phyloP scores from a whole-genome alignment of 2,329 filamentous ascomycete genomes.

The Cyclaneusma minus region DNA sequence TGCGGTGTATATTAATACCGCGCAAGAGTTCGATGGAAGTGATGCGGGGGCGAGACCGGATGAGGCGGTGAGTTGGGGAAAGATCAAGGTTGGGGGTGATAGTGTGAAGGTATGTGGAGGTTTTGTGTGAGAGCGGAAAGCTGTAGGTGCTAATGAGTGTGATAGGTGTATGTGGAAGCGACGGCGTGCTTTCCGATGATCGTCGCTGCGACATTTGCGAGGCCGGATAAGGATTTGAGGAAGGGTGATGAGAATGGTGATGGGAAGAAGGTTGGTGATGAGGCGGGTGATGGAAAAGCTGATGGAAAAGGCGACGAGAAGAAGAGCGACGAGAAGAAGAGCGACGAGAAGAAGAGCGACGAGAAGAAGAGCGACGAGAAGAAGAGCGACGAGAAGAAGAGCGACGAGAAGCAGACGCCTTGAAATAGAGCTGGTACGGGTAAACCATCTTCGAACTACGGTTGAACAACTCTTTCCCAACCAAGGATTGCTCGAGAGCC shows the following conservation, averaged over 20 bases:
- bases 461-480: too few relatives aligned
- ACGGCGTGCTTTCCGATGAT: slow-evolving; percentile 52
- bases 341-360: too few relatives aligned
- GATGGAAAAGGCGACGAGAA: slow-evolving; percentile 76
- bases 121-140: background rate
- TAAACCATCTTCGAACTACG: too few relatives aligned
- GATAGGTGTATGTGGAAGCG: slow-evolving; percentile 46
- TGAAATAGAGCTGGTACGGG: too few relatives aligned
- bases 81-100: slow-evolving; percentile 81
- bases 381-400: too few relatives aligned
- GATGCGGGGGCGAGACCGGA: slow-evolving; percentile 91
- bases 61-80: slow-evolving; percentile 96
- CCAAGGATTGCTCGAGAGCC: too few relatives aligned
- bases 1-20: slow-evolving; percentile 95
- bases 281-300: slow-evolving; percentile 67
- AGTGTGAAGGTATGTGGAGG: slow-evolving; percentile 60
- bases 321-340: too few relatives aligned
- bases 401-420: too few relatives aligned
- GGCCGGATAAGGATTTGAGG: too few relatives aligned
- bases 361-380: too few relatives aligned
- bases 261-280: slow-evolving; percentile 41
- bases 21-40: slow-evolving; percentile 92
- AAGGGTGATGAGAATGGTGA: slow-evolving; percentile 94
- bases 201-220: slow-evolving; percentile 51
- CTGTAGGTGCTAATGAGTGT: slow-evolving; percentile 6